A percentile compares a stretch with the other conserved stretches of the same genome.
These are phyloP conservation scores for Prunus salicina DNA, from an alignment of 306 rosid species.

Conservation along the genomic window DNA sequence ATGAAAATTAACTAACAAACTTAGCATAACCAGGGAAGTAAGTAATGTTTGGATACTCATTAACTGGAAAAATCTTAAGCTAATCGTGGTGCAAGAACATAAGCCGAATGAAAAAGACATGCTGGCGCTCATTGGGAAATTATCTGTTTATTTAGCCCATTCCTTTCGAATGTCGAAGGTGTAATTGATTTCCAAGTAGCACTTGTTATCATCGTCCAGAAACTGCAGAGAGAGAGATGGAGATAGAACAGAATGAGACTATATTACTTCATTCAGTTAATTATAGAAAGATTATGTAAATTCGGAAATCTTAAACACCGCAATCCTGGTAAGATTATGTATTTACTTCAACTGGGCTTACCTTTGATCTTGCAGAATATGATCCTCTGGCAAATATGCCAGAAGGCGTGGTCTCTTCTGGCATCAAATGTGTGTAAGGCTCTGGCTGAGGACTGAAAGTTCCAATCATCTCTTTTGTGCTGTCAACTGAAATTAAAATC, in stretches of 20 bases:
- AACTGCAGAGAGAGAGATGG: conserved; percentile 28
- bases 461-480: conserved; percentile 54
- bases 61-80: conserved; percentile 9
- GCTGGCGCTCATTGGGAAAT: conserved; percentile 1
- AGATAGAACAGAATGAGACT: conserved; percentile 8
- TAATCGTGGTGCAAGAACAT: conserved; percentile 22
- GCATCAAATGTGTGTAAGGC: conserved; percentile 47
- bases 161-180: conserved; percentile 48
- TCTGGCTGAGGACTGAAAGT: conserved; percentile 56
- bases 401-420: conserved; percentile 50
- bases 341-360: neutral
- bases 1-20: conserved; percentile 18
- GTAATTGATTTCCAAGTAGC: conserved; percentile 56
- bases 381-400: conserved; percentile 56
- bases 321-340: neutral
- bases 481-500: conserved; percentile 32
- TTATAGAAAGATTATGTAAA: neutral
- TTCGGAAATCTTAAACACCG: neutral
- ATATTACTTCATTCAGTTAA: neutral
- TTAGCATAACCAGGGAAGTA: conserved; percentile 26
- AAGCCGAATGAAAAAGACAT: conserved; percentile 12
- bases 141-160: conserved; percentile 28
- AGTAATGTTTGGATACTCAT: conserved; percentile 9
- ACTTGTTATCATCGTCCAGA: conserved; percentile 53
- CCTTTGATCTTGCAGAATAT: conserved; percentile 50